Base-by-base conservation (phyloP, 345 rosid species). In the Psidium guajava region DNA sequence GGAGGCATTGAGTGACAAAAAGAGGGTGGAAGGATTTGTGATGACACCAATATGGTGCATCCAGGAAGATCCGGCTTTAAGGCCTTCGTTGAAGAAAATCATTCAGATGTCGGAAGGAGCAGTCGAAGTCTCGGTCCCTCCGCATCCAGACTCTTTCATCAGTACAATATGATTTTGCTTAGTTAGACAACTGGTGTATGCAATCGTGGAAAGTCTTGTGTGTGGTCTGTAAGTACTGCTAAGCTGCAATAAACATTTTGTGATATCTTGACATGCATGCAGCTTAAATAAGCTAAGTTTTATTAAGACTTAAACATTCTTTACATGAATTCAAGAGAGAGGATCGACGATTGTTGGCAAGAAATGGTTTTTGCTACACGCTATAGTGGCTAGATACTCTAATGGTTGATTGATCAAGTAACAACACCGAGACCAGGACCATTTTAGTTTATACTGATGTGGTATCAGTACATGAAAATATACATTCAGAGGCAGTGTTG, bases 41-140 rank as follows among this genome's bases (percentile, higher is more conserved):
- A 90, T n/a, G 90, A 90, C 89, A 49, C 92, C 90, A 54, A 86
- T 92, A 54, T 92, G 95, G 92, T 92, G 95, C 91, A 91, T 93
- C 74, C 95, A 90, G 82, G 92, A 91, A 83, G 95, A 90, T 64
- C 91, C 89, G 57, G 83, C 86, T 14, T 73, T 90, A 22, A 90
- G 93, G 86, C 94, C 93, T 18, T 61, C 87, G 11, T 91, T 91
- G 91, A 91, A 89, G 90, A 87, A 85, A 50, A 88, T 93, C 20
- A 83, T 86, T 52, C 93, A 86, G 74, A 90, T 90, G 93, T 83
- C 88, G 14, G 91, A 91, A 85, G 91, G 89, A 53, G 82, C 84
- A 1, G 80, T 85, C 7, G 86, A 82, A 74, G 90, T 91, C 52
- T 40, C 90, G 50, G 22, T 44, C 85, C 91, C 90, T 57, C 89